These are phyloP conservation scores for Lepidium didymum DNA, from an alignment of 345 rosid genomes.

Conservation along the genomic window DNA sequence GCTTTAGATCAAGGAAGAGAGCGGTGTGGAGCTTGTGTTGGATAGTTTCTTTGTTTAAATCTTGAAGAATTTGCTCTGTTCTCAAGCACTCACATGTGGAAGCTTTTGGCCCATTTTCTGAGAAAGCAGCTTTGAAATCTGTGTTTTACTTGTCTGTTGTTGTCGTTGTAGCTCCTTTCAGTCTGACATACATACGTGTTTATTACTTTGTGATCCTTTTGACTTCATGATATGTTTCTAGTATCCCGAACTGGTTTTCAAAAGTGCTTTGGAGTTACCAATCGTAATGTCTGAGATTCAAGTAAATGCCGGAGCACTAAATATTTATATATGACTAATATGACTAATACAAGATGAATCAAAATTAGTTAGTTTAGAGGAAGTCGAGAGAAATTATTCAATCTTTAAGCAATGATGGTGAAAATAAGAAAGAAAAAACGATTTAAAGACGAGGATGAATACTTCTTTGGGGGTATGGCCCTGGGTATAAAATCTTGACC, in stretches of 20 bases:
- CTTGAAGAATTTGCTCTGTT: background rate
- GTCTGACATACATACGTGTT: background rate
- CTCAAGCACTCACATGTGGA: conserved; percentile 11
- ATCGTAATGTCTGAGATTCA: background rate
- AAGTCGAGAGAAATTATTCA: background rate
- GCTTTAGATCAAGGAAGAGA: conserved; percentile 6
- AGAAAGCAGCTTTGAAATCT: conserved; percentile 5
- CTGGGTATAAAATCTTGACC: too few species aligned
- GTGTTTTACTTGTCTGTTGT: background rate
- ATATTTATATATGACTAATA: background rate
- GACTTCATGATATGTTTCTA: background rate
- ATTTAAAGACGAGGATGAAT: too few species aligned
- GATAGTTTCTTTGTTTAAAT: conserved; percentile 5
- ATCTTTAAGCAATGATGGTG: background rate
- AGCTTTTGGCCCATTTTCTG: conserved; percentile 15
- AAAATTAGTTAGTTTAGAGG: background rate
- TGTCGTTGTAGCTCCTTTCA: background rate
- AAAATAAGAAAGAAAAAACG: too few species aligned
- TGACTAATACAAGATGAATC: background rate
- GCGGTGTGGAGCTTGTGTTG: background rate
- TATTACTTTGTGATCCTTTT: background rate
- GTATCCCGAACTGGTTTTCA: background rate
- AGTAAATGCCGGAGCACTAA: background rate
- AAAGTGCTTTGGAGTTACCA: background rate
- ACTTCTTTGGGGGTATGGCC: too few species aligned